These are phyloP conservation scores for Microthlaspi erraticum DNA, from an alignment of 345 rosid genomes.

Conservation along the genomic window DNA sequence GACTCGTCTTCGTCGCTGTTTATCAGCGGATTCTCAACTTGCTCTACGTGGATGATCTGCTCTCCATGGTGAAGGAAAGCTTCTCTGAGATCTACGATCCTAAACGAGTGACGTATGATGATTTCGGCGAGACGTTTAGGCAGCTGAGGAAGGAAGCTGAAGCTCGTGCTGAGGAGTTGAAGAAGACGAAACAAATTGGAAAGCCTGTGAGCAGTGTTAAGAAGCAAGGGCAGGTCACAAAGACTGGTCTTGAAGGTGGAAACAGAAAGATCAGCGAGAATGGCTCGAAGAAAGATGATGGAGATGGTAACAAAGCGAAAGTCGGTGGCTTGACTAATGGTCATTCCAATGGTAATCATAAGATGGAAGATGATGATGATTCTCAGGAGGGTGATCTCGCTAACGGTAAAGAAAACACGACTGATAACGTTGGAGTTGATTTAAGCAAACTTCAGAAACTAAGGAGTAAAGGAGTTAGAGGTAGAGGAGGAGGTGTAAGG, in stretches of 20 bases:
- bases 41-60: slow-evolving; percentile 91
- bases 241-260: slow-evolving; percentile 67
- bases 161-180: slow-evolving; percentile 86
- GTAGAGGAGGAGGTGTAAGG: slow-evolving; percentile 55
- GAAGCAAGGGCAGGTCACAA: slow-evolving; percentile 66
- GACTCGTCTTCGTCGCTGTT: slow-evolving; percentile 94
- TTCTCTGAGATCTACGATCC: slow-evolving; percentile 85
- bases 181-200: slow-evolving; percentile 62
- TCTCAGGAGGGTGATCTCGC: slow-evolving; percentile 55
- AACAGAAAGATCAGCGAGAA: slow-evolving; percentile 51
- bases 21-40: slow-evolving; percentile 93
- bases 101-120: slow-evolving; percentile 58
- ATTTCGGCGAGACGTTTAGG: slow-evolving; percentile 86
- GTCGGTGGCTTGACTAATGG: slow-evolving; percentile 66
- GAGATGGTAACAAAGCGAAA: slow-evolving; percentile 58
- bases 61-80: slow-evolving; percentile 71
- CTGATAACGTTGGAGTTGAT: slow-evolving; percentile 77
- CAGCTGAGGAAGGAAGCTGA: slow-evolving; percentile 94
- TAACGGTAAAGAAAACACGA: slow-evolving; percentile 82
- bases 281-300: slow-evolving; percentile 56
- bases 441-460: slow-evolving; percentile 88
- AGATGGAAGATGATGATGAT: slow-evolving; percentile 52
- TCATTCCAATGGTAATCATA: slow-evolving; percentile 57
- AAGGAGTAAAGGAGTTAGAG: slow-evolving; percentile 75
- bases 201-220: slow-evolving; percentile 60